Evolutionary conservation across 345 rosid species (phyloP).

Genomic region (Moricandia moricandioides): DNA sequence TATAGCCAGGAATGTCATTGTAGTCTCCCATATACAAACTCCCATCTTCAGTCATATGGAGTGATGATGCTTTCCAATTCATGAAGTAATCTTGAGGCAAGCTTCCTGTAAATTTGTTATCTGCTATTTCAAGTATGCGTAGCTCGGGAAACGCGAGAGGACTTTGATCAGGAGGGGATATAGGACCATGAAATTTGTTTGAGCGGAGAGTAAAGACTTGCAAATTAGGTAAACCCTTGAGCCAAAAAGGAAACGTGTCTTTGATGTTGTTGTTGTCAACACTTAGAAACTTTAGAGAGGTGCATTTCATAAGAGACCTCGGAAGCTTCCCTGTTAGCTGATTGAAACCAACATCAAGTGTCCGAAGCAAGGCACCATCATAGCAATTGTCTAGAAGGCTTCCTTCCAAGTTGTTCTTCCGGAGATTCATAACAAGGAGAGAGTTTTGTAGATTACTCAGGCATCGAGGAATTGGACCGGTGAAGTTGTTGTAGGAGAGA

Average conservation of each 20-base stretch:
- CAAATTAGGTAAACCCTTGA: not conserved
- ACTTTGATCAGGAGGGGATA: not conserved
- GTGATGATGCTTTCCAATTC: conserved; percentile 14
- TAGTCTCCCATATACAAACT: not conserved
- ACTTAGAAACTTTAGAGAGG: not conserved
- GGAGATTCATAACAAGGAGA: not conserved
- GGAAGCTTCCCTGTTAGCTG: conserved; percentile 14
- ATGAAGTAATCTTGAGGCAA: conserved; percentile 13
- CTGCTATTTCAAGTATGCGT: not conserved
- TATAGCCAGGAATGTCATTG: not conserved
- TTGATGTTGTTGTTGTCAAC: conserved; percentile 10
- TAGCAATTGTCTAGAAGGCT: not conserved
- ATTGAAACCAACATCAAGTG: conserved; percentile 23
- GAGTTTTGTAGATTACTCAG: not conserved
- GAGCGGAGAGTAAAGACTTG: conserved; percentile 2
- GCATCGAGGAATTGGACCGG: conserved; percentile 12
- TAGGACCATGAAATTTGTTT: conserved; percentile 18
- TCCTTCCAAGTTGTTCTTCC: conserved; percentile 27
- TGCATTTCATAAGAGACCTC: conserved; percentile 24
- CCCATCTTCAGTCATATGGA: not conserved
- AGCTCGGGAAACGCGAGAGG: not conserved
- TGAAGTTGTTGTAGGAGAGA: conserved; percentile 16
- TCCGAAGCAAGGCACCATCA: not conserved
- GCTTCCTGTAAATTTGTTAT: conserved; percentile 2
- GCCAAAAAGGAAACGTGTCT: conserved; percentile 28